Evolutionary conservation across 257 asterid genomes (phyloP).

Genomic region (Nicotiana benthamiana): DNA sequence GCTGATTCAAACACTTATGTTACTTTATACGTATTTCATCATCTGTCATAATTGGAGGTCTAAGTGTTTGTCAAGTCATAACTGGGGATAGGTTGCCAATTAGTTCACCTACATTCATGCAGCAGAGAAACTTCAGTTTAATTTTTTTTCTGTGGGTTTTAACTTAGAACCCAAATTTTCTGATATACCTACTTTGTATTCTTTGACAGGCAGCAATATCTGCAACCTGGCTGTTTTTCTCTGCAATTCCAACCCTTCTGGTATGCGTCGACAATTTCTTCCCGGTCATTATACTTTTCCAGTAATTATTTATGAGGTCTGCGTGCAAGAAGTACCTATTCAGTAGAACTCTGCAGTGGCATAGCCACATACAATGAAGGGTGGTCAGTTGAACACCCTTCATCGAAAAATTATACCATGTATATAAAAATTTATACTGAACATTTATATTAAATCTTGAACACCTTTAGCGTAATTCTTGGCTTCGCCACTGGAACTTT

Average conservation of each 20-base stretch:
- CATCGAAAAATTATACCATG: too few relatives aligned
- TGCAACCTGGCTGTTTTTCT: conserved; percentile 77
- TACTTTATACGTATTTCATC: background rate
- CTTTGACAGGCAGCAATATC: conserved; percentile 70
- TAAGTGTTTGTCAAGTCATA: background rate
- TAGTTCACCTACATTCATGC: background rate
- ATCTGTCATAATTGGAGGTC: background rate
- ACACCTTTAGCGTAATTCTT: too few relatives aligned
- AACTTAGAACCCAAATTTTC: background rate
- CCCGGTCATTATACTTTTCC: background rate
- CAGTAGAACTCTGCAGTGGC: background rate
- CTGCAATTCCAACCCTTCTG: conserved; percentile 83
- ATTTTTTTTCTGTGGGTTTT: background rate
- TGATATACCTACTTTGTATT: background rate
- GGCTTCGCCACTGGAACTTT: too few relatives aligned
- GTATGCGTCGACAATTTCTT: conserved; percentile 28
- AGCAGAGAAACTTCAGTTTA: background rate
- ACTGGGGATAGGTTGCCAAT: background rate
- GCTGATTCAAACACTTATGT: background rate
- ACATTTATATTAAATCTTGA: too few relatives aligned
- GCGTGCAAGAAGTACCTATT: background rate
- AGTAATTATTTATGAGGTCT: background rate
- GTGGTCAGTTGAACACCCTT: too few relatives aligned
- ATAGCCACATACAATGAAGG: too few relatives aligned
- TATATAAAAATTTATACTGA: too few relatives aligned